These are phyloP conservation scores for Miamiensis avidus DNA, from an alignment of 169 alveolate genomes.

Conservation along the genomic window DNA sequence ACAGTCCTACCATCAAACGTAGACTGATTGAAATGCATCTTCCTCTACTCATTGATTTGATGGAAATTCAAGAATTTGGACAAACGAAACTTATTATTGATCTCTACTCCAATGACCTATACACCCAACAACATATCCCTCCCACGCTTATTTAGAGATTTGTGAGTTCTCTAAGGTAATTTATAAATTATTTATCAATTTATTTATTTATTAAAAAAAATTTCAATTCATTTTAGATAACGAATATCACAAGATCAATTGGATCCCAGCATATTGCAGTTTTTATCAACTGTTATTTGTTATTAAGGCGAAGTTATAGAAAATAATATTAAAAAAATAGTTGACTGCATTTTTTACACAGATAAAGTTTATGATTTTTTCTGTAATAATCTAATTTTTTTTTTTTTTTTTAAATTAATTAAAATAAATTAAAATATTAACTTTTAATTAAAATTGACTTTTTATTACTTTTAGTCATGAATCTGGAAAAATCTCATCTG, in stretches of 20 bases:
- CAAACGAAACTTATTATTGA: neutral
- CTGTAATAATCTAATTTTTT: neutral
- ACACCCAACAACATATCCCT: neutral
- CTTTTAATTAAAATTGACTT: too few relatives aligned
- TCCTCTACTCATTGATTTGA: neutral
- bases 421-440: too few relatives aligned
- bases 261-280: neutral
- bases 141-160: neutral
- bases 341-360: neutral
- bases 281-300: neutral
- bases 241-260: neutral
- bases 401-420: too few relatives aligned
- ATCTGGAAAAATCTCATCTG: neutral
- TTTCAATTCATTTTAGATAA: neutral
- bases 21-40: neutral
- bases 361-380: neutral
- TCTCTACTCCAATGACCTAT: neutral
- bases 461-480: neutral
- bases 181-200: too few relatives aligned
- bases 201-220: too few relatives aligned
- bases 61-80: neutral
- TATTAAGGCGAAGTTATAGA: neutral
- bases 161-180: neutral
- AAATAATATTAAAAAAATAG: neutral
- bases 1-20: neutral